Base-by-base conservation (phyloP, 2,329 filamentous ascomycete genomes). In the Botryotinia globosa region DNA sequence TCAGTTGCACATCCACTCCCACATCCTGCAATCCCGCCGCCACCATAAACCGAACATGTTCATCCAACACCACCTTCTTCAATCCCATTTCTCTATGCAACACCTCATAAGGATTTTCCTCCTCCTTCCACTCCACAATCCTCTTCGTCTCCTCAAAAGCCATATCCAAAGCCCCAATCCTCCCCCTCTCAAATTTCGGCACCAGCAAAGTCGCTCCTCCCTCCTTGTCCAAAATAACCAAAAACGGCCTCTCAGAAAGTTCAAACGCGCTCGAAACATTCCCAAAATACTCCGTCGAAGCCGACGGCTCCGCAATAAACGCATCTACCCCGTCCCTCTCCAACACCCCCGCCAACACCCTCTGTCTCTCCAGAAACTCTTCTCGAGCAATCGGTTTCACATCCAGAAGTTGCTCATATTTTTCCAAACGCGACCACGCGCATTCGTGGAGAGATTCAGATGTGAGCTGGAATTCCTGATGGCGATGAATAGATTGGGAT, bases 1-100 rank as follows among this genome's bases (percentile, higher is more conserved):
- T 81, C 3, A 87, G 87, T 1, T 86, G 78, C 3, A 88, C 85
- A 25, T 85, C 81, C 71, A 90, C 88, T 0, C 87, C 87, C 34
- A 82, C 83, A 0, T 79, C 77, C 18, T 82, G 82, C 0, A 91
- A 81, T 0, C 88, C 88, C 3, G 88, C 83, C n/a, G 86, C 83
- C 69, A 91, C 89, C 79, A 86, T 90, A 77, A 90, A 88, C 0
- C 89, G 85, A 74, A 89, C 88, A 77, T 90, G 89, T 75, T 90
- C 88, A 74, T 91, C 89, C 20, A 89, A 83, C 85, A 90, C 89
- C 37, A 90, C 75, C 22, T 78, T 84, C 25, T 80, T 66, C 42
- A 73, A 77, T 0, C 74, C 80, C 0, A 77, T 81, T 1, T 85
- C 86, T 44, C 83, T 75, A 22, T 84, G 81, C 34, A 91, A 81